Conservation (phyloP, 768 basidiomycete genomes). For the Rhodosporidiobolus odoratus region DNA sequence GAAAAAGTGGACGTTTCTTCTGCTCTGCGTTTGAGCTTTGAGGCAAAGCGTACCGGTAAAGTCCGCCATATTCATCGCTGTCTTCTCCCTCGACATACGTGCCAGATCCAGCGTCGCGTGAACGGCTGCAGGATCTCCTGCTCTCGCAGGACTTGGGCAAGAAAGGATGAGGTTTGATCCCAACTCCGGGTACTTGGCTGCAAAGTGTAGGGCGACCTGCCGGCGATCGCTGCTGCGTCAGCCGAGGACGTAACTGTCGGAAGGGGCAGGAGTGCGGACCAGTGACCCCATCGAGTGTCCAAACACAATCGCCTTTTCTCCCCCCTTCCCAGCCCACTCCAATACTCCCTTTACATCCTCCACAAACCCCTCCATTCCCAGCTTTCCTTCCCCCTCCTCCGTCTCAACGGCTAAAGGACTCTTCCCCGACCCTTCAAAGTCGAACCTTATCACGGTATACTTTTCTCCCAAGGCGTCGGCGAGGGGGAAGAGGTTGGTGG, state of each 20-base stretch:
- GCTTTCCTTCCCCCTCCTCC: neutral
- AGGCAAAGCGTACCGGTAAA: neutral
- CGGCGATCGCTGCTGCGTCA: neutral
- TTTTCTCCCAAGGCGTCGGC: neutral
- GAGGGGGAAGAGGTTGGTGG: conserved; percentile 14
- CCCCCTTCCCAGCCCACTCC: conserved; percentile 12
- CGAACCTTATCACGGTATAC: neutral
- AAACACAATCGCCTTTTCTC: neutral
- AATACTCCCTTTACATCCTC: conserved; percentile 14
- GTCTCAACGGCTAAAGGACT: neutral
- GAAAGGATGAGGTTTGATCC: neutral
- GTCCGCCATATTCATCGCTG: conserved; percentile 8
- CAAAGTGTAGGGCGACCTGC: conserved; percentile 10
- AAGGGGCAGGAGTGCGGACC: neutral
- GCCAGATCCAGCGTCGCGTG: neutral
- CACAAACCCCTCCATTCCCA: neutral
- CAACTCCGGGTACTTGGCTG: neutral
- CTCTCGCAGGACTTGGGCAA: neutral
- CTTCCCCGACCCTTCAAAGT: conserved; percentile 10
- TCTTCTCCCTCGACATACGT: neutral
- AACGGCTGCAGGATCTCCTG: neutral
- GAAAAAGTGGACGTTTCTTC: too few species aligned
- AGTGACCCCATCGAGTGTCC: conserved; percentile 7
- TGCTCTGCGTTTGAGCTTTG: too few species aligned
- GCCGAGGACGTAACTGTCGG: neutral